Base-by-base conservation (phyloP, 1,284 basidiomycete genomes). In the Ustilago esculenta region DNA sequence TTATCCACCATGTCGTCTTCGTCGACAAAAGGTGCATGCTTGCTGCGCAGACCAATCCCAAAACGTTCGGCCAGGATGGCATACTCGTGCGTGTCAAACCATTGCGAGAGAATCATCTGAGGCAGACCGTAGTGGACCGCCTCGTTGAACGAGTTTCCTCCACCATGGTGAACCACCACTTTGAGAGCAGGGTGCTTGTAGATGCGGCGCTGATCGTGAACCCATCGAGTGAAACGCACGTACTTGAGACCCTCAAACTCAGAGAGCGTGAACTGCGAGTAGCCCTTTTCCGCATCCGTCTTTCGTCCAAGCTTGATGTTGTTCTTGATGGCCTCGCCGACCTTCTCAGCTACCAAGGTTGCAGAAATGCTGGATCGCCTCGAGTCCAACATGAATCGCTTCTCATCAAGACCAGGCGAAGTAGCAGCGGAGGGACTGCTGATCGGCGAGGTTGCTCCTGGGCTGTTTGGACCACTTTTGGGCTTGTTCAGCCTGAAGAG, bases 71-170 rank as follows among this genome's bases (percentile, higher is more conserved):
- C 59, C 30, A 70, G 60, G 18, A 68, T 52, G 18, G 57, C 72
- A 23, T 71, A 69, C 30, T 77, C 75, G 56, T 77, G 72, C 30
- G 75, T 76, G 37, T 79, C 76, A 9, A 71, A 63, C 76, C 77
- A 80, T 50, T 78, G 76, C 18, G 64, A 64, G 5, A 80, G 42
- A 17, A 76, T 55, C 43, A 80, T 65, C 51, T 80, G 77, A 11
- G 76, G 77, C 14, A 75, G 37, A 20, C 72, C 77, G 47, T 63
- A 70, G 49, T 59, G 66, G 9, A 80, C 48, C 0, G 77, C 77
- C 46, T 80, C 77, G 59, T 79, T 79, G 72, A 76, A 79, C 15
- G 67, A 72, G 58, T 79, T 79, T 42, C 77, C 77, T 10, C 77
- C 77, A 17, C 76, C 77, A 44, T 79, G 77, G 59, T 79, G 76